Conservation (phyloP, 371 early-diverging fungal species). For the Mucor lusitanicus region DNA sequence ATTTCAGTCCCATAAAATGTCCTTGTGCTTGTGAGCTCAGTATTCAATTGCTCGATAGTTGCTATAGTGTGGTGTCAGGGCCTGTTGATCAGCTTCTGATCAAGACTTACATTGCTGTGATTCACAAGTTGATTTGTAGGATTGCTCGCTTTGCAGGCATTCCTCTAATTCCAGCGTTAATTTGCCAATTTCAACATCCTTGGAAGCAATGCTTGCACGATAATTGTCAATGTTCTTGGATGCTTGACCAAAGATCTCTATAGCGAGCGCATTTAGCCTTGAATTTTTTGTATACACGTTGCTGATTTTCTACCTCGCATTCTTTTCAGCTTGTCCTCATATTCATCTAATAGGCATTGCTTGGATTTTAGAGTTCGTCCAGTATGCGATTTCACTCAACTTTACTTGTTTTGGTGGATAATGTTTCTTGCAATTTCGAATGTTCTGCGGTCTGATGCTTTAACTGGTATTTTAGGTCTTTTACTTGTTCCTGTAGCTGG, state of each 20-base stretch:
- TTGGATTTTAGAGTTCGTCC: too few relatives aligned
- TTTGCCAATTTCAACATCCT: conserved; percentile 52
- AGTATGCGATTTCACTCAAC: not conserved
- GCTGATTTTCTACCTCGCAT: conserved; percentile 46
- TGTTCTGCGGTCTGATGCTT: conserved; percentile 31
- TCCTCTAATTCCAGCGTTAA: conserved; percentile 45
- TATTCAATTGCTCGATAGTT: conserved; percentile 45
- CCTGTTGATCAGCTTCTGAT: not conserved
- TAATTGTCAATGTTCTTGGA: conserved; percentile 63
- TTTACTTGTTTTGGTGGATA: conserved; percentile 34
- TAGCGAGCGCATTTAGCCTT: not conserved
- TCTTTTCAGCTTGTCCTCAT: conserved; percentile 46
- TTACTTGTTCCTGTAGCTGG: conserved; percentile 45
- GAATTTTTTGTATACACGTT: too few relatives aligned
- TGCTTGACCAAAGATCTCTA: conserved; percentile 63
- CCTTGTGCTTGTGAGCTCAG: conserved; percentile 41
- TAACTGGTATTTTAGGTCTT: conserved; percentile 45
- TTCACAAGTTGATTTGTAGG: conserved; percentile 34
- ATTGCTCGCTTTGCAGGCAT: conserved; percentile 35
- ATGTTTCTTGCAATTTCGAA: conserved; percentile 31
- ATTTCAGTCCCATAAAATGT: conserved; percentile 48
- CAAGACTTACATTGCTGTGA: conserved; percentile 39
- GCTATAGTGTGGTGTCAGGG: conserved; percentile 23
- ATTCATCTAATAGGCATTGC: conserved; percentile 29
- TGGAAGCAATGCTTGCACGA: conserved; percentile 55